These are phyloP conservation scores for Beauveria pseudobassiana DNA, from an alignment of 2,329 filamentous ascomycete genomes.

Conservation along the genomic window DNA sequence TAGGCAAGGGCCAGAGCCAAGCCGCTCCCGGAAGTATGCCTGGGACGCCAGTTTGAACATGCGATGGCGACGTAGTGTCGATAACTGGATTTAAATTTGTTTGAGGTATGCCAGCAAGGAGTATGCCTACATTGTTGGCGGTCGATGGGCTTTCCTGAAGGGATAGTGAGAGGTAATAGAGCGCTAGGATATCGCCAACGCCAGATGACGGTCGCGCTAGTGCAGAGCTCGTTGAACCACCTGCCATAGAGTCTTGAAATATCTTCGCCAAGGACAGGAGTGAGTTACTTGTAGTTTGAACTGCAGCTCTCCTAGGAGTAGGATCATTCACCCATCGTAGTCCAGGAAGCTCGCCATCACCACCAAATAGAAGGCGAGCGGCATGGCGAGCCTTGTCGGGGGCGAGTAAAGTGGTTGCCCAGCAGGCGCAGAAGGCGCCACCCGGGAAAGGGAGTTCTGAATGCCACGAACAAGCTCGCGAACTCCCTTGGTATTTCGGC, in stretches of 20 bases:
- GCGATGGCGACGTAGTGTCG: conserved; percentile 11
- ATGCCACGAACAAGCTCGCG: conserved; percentile 73
- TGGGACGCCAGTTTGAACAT: conserved; percentile 46
- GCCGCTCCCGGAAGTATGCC: conserved; percentile 78
- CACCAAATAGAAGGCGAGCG: conserved; percentile 72
- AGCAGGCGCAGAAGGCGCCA: conserved; percentile 5
- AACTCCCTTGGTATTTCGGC: conserved; percentile 62
- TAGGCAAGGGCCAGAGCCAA: conserved; percentile 83
- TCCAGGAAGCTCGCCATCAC: conserved; percentile 70
- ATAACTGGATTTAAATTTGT: conserved; percentile 24
- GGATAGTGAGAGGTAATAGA: conserved; percentile 93
- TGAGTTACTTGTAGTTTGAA: conserved; percentile 93
- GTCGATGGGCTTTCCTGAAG: conserved; percentile 95
- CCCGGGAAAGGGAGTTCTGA: conserved; percentile 57
- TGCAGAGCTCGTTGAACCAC: conserved; percentile 48
- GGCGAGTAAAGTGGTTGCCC: conserved; percentile 62
- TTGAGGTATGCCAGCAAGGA: conserved; percentile 91
- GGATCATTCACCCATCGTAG: conserved; percentile 65
- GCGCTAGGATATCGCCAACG: conserved; percentile 83
- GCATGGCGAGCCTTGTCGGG: conserved; percentile 80
- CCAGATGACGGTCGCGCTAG: conserved; percentile 59
- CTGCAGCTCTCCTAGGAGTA: conserved; percentile 66
- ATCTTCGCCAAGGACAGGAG: conserved; percentile 93
- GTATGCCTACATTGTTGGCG: conserved; percentile 94
- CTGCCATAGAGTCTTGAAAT: conserved; percentile 91